Evolutionary conservation across 495 filamentous ascomycete genomes (phyloP), one percentile per base, ranked within the genome.

Genomic region (Penicillium atrosanguineum): DNA sequence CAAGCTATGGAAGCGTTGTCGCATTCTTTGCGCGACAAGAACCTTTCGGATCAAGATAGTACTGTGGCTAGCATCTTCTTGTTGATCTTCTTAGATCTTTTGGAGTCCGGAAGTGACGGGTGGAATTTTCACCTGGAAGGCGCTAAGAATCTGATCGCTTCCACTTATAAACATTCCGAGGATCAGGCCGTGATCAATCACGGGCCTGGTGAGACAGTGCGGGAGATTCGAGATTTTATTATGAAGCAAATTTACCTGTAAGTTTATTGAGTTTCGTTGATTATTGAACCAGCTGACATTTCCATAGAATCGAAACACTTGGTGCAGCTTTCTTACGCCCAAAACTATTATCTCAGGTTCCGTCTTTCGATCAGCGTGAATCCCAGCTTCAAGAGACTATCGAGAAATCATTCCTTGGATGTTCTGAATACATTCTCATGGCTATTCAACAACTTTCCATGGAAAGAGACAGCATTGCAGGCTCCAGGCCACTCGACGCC

Each of bases 71-170:
- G 77, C 21, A 73, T 80, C 2, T 74, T 83, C 25, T 79, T 83
- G 52, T 72, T 84, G 36, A 72, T 84, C 51, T 82, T 83, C 39
- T 69, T 84, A 20, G 75, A 83, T 55, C 69, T 84, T 6, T 71
- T 84, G 19, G 81, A 84, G 60, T 77, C 77, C 4, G 80, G 80
- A 0, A 77, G 70, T 46, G 75, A 78, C 20, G 72, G 69, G 7
- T 84, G 82, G 82, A 76, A 78, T 26, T 64, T 68, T 48, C 82
- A 84, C 56, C 69, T 83, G 43, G 68, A 77, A 52, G 77, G 74
- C 3, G 79, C 75, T 3, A 72, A 73, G 31, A 68, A 60, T 16
- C 59, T 83, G 4, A 74, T 82, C 46, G 59, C 61, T 34, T 55
- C 62, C 12, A 53, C 52, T 23, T 44, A 48, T 16, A 44, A 38